Evolutionary conservation across 2,329 filamentous ascomycete species (phyloP).

Genomic region (Epichloe sibirici): DNA sequence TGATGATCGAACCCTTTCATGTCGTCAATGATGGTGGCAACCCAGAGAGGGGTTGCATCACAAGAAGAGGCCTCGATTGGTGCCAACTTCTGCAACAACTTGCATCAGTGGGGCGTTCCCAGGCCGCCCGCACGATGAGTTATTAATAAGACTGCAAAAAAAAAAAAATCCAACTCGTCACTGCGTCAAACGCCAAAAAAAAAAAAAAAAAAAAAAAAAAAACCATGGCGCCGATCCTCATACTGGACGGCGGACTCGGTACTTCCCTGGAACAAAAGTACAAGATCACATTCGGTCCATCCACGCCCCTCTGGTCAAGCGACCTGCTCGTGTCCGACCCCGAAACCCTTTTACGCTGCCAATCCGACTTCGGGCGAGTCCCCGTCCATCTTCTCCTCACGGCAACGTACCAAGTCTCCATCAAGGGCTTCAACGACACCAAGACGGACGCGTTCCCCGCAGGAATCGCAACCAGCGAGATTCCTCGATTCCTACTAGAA

Average conservation of each 20-base stretch:
- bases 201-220: background rate
- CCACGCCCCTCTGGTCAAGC: conserved; percentile 54
- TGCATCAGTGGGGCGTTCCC: too few species aligned
- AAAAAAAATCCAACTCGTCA: background rate
- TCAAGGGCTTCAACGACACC: conserved; percentile 42
- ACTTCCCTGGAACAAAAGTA: conserved; percentile 52
- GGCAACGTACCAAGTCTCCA: conserved; percentile 54
- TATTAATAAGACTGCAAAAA: background rate
- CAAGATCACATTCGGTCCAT: conserved; percentile 35
- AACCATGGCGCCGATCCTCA: conserved; percentile 9
- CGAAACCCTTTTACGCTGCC: conserved; percentile 39
- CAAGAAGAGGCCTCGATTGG: too few species aligned
- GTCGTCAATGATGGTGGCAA: too few species aligned
- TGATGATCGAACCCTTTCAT: too few species aligned
- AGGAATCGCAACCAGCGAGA: conserved; percentile 28
- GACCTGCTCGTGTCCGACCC: conserved; percentile 47
- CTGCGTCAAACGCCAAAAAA: too few species aligned
- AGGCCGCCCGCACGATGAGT: too few species aligned
- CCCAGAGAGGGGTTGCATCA: too few species aligned
- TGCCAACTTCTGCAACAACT: too few species aligned
- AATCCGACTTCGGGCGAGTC: conserved; percentile 40
- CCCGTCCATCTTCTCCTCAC: conserved; percentile 53
- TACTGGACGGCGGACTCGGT: conserved; percentile 57
- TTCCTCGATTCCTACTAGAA: conserved; percentile 30
- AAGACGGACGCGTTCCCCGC: conserved; percentile 26